Evolutionary conservation across 2,329 filamentous ascomycete species (phyloP).

Genomic region (Ascochyta pisi): DNA sequence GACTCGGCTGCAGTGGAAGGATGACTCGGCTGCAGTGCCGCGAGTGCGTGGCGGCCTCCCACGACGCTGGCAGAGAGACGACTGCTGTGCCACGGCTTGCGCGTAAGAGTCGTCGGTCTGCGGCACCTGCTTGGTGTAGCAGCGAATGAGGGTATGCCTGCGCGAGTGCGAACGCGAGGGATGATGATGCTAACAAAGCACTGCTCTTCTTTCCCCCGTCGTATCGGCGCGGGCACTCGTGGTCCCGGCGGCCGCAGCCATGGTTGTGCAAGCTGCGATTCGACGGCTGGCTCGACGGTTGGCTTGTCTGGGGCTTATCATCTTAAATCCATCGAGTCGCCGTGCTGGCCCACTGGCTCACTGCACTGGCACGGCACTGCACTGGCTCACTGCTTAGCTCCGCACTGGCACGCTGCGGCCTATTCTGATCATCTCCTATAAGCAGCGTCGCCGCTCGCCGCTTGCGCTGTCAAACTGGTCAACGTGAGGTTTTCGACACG

Average conservation of each 20-base stretch:
- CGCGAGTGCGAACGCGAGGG: background rate
- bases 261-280: conserved; percentile 13
- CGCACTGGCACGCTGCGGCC: conserved; percentile 5
- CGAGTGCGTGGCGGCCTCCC: conserved; percentile 2
- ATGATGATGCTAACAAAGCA: background rate
- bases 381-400: conserved; percentile 4
- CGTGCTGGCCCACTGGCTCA: conserved; percentile 52
- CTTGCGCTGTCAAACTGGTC: background rate
- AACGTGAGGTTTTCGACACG: conserved; percentile 4
- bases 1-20: conserved; percentile 1
- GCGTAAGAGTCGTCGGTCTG: conserved; percentile 6
- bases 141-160: conserved; percentile 3
- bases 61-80: background rate
- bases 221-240: background rate
- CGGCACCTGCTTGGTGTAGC: background rate
- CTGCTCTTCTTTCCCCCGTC: background rate
- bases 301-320: conserved; percentile 15
- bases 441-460: conserved; percentile 13
- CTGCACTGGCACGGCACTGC: background rate
- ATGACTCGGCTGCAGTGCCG: conserved; percentile 11
- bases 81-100: conserved; percentile 22
- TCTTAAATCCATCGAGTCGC: conserved; percentile 40
- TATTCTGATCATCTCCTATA: conserved; percentile 7
- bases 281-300: background rate
- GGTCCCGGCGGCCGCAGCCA: conserved; percentile 5